phyloP scores from a whole-genome alignment of 805 yeast species.

The Ogataea ganodermae region DNA sequence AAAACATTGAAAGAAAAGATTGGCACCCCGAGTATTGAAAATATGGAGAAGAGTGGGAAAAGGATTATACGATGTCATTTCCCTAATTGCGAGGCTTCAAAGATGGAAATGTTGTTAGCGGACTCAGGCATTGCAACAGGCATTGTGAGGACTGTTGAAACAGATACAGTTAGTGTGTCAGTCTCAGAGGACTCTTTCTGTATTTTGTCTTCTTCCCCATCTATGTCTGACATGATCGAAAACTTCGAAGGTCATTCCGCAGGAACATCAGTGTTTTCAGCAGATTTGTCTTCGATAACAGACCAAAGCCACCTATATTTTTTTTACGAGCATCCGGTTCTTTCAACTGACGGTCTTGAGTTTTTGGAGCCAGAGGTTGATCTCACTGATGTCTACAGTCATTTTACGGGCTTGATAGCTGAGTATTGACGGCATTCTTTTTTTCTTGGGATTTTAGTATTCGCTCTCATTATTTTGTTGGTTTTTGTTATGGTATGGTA shows the following conservation, averaged over 20 bases:
- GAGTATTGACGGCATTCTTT: conserved; percentile 5
- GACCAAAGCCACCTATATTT: conserved; percentile 7
- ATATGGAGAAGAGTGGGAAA: conserved; percentile 42
- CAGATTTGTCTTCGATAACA: conserved; percentile 15
- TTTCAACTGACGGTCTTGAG: conserved; percentile 19
- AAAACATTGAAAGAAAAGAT: conserved; percentile 26
- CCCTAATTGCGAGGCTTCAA: conserved; percentile 65
- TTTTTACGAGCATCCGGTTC: conserved; percentile 18
- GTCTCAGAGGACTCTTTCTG: not conserved
- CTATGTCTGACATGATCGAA: not conserved
- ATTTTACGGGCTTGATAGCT: conserved; percentile 11
- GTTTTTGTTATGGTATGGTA: not conserved
- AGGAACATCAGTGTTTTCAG: conserved; percentile 5
- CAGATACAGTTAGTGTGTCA: not conserved
- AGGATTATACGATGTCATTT: conserved; percentile 53
- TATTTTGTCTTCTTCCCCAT: not conserved
- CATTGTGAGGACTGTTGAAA: conserved; percentile 36
- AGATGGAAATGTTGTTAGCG: conserved; percentile 55
- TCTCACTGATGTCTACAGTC: conserved; percentile 13
- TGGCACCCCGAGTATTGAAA: conserved; percentile 50
- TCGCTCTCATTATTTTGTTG: not conserved
- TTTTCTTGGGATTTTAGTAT: not conserved
- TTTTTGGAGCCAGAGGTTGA: conserved; percentile 14
- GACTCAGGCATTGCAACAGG: conserved; percentile 66
- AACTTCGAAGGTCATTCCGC: not conserved